phyloP scores from a whole-genome alignment of 164 flowering plant species.

The Tetracentron sinense region DNA sequence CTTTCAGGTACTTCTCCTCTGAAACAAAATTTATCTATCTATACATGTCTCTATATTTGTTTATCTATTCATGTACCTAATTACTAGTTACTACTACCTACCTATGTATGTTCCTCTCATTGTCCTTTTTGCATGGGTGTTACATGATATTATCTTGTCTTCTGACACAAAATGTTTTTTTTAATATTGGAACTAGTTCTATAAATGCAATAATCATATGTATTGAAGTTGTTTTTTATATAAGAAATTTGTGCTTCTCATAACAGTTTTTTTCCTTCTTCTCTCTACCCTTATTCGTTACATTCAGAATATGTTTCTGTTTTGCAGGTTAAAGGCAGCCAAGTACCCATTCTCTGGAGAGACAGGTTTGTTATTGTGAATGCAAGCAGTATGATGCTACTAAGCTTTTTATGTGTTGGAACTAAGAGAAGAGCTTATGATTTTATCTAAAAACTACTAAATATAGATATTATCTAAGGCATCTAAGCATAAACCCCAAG shows the following conservation, averaged over 20 bases:
- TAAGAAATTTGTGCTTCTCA: background rate
- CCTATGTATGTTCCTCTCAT: background rate
- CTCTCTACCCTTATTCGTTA: background rate
- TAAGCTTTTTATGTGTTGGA: background rate
- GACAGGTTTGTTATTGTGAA: background rate
- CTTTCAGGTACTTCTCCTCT: slow-evolving; percentile 5
- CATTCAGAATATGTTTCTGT: background rate
- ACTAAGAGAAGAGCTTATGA: too few species aligned
- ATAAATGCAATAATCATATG: background rate
- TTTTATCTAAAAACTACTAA: background rate
- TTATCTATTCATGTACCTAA: background rate
- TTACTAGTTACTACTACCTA: too few species aligned
- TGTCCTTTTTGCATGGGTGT: background rate
- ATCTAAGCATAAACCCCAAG: background rate
- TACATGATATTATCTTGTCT: background rate
- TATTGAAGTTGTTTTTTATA: background rate
- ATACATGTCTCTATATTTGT: background rate
- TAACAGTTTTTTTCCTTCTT: background rate
- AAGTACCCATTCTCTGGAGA: background rate
- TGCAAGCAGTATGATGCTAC: background rate
- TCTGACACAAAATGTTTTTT: background rate
- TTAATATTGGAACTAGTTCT: background rate
- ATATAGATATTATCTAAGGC: background rate
- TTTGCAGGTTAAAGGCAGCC: background rate
- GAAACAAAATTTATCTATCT: background rate